These are phyloP conservation scores for Coemansia sp. DNA, from an alignment of 192 early-diverging fungal genomes.

Conservation along the genomic window DNA sequence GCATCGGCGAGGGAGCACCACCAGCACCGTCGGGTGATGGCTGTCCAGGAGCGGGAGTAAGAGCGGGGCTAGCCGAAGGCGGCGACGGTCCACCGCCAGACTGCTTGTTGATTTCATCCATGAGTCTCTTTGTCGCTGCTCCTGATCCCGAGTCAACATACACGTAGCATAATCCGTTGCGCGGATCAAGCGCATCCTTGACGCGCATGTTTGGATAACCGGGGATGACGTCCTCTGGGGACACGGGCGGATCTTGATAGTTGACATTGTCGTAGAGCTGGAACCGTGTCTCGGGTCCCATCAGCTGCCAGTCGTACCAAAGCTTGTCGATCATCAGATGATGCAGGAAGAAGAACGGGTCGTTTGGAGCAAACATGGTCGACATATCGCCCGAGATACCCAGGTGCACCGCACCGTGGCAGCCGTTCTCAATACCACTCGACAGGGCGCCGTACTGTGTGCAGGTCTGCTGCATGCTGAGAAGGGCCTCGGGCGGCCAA, in stretches of 20 bases:
- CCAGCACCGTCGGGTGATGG: constrained; percentile 10
- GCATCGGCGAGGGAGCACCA: background rate
- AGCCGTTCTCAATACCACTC: constrained; percentile 56
- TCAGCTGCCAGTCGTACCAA: constrained; percentile 62
- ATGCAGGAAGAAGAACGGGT: constrained; percentile 69
- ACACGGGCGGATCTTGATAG: constrained; percentile 32
- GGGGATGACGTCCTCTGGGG: constrained; percentile 39
- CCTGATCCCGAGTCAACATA: constrained; percentile 51
- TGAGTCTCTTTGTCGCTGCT: constrained; percentile 48
- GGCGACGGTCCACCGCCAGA: constrained; percentile 7
- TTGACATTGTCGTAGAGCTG: constrained; percentile 51
- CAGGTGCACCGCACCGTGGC: constrained; percentile 57
- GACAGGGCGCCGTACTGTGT: constrained; percentile 48
- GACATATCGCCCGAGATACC: constrained; percentile 59
- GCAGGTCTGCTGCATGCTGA: constrained; percentile 50
- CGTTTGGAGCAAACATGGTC: constrained; percentile 61
- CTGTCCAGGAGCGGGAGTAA: constrained; percentile 8
- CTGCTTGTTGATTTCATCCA: constrained; percentile 54
- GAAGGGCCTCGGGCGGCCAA: constrained; percentile 55
- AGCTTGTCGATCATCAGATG: constrained; percentile 67
- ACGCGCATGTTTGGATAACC: constrained; percentile 47
- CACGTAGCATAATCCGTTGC: constrained; percentile 42
- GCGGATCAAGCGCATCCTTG: constrained; percentile 45
- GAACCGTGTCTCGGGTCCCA: constrained; percentile 45
- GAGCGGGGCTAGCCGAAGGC: constrained; percentile 6